A percentile compares a stretch with the other conserved stretches of the same genome.
phyloP scores from a whole-genome alignment of 2,329 filamentous ascomycete species.

The Colletotrichum cordylinicola region DNA sequence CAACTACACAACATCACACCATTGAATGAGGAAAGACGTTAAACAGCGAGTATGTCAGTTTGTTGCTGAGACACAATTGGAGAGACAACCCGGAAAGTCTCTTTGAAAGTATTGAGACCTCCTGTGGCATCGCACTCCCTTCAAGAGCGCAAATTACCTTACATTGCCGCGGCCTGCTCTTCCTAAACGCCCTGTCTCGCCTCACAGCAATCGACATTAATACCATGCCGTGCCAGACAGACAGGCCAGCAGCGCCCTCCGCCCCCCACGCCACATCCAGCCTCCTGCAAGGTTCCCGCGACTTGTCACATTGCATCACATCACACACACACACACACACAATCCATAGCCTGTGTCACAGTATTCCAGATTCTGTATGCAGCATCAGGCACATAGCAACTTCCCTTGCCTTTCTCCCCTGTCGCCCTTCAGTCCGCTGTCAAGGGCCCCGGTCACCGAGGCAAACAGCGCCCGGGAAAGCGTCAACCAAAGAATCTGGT shows the following conservation, averaged over 20 bases:
- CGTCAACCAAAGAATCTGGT: neutral
- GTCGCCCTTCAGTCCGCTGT: neutral
- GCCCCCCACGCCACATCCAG: neutral
- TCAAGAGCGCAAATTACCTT: neutral
- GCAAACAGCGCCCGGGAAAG: neutral
- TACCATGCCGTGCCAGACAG: neutral
- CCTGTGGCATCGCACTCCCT: neutral
- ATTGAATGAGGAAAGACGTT: neutral
- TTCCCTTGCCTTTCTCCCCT: neutral
- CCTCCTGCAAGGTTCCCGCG: constrained; percentile 12
- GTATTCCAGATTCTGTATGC: neutral
- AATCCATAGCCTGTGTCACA: neutral
- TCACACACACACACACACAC: neutral
- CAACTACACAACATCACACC: neutral
- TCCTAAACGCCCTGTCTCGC: neutral
- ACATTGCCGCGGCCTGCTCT: neutral
- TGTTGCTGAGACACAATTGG: neutral
- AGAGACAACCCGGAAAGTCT: neutral
- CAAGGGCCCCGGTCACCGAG: neutral
- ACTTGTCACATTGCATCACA: constrained; percentile 13
- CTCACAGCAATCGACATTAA: neutral
- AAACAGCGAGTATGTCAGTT: neutral
- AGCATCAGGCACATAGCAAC: neutral
- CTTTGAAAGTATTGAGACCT: neutral
- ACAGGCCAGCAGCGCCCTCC: neutral